These are phyloP conservation scores for Alternaria arbusti DNA, from an alignment of 2,329 filamentous ascomycete genomes.

Conservation along the genomic window DNA sequence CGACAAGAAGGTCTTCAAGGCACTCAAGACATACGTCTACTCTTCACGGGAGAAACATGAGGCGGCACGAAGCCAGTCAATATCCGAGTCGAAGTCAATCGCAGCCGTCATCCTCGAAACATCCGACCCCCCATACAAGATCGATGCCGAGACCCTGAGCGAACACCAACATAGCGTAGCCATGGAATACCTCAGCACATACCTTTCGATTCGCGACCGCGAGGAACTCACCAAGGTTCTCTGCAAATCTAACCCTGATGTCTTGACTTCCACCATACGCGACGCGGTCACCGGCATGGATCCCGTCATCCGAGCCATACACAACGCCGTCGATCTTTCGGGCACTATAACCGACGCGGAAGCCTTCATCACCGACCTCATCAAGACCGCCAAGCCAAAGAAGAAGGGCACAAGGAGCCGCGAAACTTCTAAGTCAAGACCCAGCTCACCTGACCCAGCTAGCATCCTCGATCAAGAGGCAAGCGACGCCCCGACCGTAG, in stretches of 20 bases:
- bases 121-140: constrained; percentile 47
- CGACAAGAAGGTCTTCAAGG: constrained; percentile 66
- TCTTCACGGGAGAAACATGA: constrained; percentile 64
- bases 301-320: constrained; percentile 74
- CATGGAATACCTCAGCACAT: constrained; percentile 72
- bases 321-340: constrained; percentile 73
- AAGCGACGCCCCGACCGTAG: constrained; percentile 62
- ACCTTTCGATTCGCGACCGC: constrained; percentile 76
- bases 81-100: constrained; percentile 64
- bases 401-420: constrained; percentile 37
- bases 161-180: constrained; percentile 68
- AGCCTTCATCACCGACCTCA: constrained; percentile 72
- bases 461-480: constrained; percentile 29
- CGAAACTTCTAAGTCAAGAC: constrained; percentile 27
- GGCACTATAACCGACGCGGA: constrained; percentile 72
- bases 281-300: constrained; percentile 73
- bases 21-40: constrained; percentile 65
- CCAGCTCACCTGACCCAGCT: constrained; percentile 30
- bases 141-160: constrained; percentile 56
- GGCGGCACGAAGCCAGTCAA: constrained; percentile 63
- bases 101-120: constrained; percentile 68
- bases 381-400: constrained; percentile 60
- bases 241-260: constrained; percentile 73
- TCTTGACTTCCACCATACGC: constrained; percentile 71
- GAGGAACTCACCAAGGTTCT: constrained; percentile 70